phyloP scores from a whole-genome alignment of 768 basidiomycete species.

The Lyophyllum shimeji region DNA sequence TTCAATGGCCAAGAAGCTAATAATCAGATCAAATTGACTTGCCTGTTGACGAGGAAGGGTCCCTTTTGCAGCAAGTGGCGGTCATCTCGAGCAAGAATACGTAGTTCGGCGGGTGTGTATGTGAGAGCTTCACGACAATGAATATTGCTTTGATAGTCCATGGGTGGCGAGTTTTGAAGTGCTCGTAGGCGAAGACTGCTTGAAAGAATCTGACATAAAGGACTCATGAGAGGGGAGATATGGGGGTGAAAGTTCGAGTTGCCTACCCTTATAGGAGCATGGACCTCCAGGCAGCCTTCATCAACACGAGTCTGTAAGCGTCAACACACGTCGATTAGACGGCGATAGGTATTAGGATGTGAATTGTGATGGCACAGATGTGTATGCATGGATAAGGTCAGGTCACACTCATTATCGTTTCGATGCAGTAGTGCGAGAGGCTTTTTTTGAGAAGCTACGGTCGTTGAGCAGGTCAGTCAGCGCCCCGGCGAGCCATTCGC shows the following conservation, averaged over 20 bases:
- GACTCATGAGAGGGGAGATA: background rate
- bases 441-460: background rate
- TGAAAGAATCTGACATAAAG: background rate
- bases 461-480: background rate
- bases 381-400: background rate
- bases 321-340: background rate
- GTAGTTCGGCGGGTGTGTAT: background rate
- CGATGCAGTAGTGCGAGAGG: background rate
- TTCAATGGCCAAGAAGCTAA: background rate
- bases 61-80: background rate
- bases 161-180: background rate
- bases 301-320: conserved; percentile 6
- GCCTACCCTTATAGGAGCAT: background rate
- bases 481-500: background rate
- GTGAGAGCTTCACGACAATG: background rate
- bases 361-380: background rate
- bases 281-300: background rate
- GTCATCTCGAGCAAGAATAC: background rate
- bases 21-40: background rate
- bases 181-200: background rate
- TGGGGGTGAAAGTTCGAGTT: background rate
- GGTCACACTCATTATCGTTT: background rate
- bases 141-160: background rate
- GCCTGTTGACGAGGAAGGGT: background rate
- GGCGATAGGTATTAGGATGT: conserved; percentile 2